Evolutionary conservation across 805 yeast species (phyloP).

Genomic region (Hanseniaspora guilliermondii): DNA sequence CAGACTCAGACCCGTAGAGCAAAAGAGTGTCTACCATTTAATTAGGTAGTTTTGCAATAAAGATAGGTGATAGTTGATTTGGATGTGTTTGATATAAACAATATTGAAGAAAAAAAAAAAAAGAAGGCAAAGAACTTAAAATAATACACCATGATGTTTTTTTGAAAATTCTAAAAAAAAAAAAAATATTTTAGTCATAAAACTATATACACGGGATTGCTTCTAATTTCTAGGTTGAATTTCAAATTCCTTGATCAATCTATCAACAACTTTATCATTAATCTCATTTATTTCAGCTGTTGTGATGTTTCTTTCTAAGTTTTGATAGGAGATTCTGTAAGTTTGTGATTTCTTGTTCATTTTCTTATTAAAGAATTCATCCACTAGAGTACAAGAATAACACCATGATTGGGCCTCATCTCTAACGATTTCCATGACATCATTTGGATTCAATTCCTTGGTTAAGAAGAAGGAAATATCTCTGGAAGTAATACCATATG

Average conservation of each 20-base stretch:
- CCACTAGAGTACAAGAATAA: conserved; percentile 69
- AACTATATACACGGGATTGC: background rate
- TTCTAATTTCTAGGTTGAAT: conserved; percentile 41
- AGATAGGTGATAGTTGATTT: background rate
- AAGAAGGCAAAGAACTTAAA: too few species aligned
- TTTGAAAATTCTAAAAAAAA: background rate
- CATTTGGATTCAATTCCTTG: conserved; percentile 60
- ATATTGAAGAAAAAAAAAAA: too few species aligned
- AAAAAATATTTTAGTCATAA: background rate
- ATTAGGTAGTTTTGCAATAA: too few species aligned
- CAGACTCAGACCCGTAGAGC: conserved; percentile 85
- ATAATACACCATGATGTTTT: too few species aligned
- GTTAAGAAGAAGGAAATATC: conserved; percentile 78
- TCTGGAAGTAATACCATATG: conserved; percentile 73
- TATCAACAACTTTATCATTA: conserved; percentile 51
- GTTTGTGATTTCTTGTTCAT: conserved; percentile 67
- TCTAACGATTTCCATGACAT: conserved; percentile 86
- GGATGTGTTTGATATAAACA: background rate
- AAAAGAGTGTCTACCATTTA: conserved; percentile 36
- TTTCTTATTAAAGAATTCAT: conserved; percentile 77
- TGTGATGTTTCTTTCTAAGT: conserved; percentile 86
- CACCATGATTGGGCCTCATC: conserved; percentile 74
- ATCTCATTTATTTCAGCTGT: conserved; percentile 69
- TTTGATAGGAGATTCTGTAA: conserved; percentile 82
- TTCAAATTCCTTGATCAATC: conserved; percentile 39